Evolutionary conservation across 2,329 filamentous ascomycete species (phyloP), one percentile per base, ranked within the genome.

Genomic region (Chrysoporthe deuterocubensis): DNA sequence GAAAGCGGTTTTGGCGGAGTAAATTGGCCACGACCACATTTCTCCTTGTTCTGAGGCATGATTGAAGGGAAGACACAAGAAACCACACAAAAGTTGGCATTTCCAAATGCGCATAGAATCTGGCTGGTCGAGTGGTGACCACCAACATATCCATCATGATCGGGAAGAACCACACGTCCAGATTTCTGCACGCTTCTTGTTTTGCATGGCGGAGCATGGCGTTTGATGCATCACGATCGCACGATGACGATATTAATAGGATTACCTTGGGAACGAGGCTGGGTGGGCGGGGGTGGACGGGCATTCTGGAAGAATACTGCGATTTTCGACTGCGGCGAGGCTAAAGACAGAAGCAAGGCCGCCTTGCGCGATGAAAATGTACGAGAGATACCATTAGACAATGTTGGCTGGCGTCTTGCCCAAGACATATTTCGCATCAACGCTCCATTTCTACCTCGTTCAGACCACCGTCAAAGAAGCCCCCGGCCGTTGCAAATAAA

Each of bases 201-300:
- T 50, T 63, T 68, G 66, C 68, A 68, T 68, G 63, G 59, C 62
- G 59, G 58, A 63, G 59, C 66, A 68, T 16, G 66, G 68, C 62
- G 66, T 68, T 70, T 66, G 62, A 67, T 65, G 68, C 64, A 68
- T 66, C 57, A 66, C 34, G 59, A 58, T 40, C 34, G 42, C 56
- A 70, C 59, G 32, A 68, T 42, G 44, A 70, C 52, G 66, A 64
- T 9, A 44, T 18, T 58, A 64, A 64, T 64, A 48, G 46, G 59
- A 26, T 48, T 26, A 11, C n/a, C 16, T 40, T n/a, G 42, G 37
- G 48, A 11, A 52, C 16, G 8, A 54, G 37, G 56, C 14, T n/a
- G 37, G 37, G 43, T 11, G 48, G 42, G 14, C 21, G 43, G 16
- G 21, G 7, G 52, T 48, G 16, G 26, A 44, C 37, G 9, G 57